Conservation (phyloP, 139 green algal genomes). For the Ostreobium quekettii region DNA sequence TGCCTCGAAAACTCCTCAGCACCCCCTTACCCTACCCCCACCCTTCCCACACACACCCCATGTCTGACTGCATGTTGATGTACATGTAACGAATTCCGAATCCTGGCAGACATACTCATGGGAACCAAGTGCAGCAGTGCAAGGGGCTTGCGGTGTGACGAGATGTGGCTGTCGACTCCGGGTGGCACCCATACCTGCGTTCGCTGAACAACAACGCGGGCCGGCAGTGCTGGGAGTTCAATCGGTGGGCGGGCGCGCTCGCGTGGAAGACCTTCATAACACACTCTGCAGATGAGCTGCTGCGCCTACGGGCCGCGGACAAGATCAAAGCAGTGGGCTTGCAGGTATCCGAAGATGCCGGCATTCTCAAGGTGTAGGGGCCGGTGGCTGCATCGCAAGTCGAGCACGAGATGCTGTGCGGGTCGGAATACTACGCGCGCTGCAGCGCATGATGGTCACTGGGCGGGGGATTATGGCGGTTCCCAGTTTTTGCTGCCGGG, state of each 20-base stretch:
- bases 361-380: too few relatives aligned
- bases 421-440: constrained; percentile 67
- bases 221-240: constrained; percentile 74
- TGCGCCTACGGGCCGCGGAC: constrained; percentile 52
- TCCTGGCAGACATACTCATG: too few relatives aligned
- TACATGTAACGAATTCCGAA: too few relatives aligned
- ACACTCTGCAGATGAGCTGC: constrained; percentile 80
- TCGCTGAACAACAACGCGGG: constrained; percentile 55
- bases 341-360: background rate
- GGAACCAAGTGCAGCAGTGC: too few relatives aligned
- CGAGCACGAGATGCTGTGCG: constrained; percentile 42
- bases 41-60: too few relatives aligned
- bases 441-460: constrained; percentile 93
- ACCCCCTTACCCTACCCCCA: too few relatives aligned
- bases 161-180: constrained; percentile 23
- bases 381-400: constrained; percentile 25
- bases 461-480: constrained; percentile 90
- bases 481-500: constrained; percentile 98
- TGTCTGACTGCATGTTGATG: too few relatives aligned
- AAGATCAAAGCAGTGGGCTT: background rate
- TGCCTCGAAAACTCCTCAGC: too few relatives aligned
- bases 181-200: constrained; percentile 25
- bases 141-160: too few relatives aligned
- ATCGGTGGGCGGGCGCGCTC: constrained; percentile 40
- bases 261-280: constrained; percentile 47